phyloP scores from a whole-genome alignment of 2,329 filamentous ascomycete species.

The Trematosphaeria pertusa region DNA sequence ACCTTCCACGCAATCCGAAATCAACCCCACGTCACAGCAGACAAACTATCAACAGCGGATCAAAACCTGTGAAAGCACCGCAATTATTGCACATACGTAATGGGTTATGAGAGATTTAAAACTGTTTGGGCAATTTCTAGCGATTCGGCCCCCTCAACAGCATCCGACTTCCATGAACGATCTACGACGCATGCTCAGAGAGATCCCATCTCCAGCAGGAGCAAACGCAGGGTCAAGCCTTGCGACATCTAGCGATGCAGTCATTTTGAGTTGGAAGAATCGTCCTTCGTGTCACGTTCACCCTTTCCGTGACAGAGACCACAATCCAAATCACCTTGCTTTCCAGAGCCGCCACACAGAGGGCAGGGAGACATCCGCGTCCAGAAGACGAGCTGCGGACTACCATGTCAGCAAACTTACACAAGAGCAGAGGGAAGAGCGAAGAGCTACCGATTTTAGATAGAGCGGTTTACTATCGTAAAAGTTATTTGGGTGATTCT shows the following conservation, averaged over 20 bases:
- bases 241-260: background rate
- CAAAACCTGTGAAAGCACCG: too few species aligned
- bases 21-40: too few species aligned
- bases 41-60: too few species aligned
- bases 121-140: conserved; percentile 1
- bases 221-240: too few species aligned
- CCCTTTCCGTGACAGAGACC: conserved; percentile 1
- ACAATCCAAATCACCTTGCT: conserved; percentile 3
- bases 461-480: background rate
- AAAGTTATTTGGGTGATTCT: background rate
- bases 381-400: conserved; percentile 1
- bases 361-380: background rate
- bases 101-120: background rate
- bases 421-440: background rate
- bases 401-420: background rate
- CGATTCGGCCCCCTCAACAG: background rate
- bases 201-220: background rate
- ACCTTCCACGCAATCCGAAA: too few species aligned
- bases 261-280: background rate
- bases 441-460: background rate
- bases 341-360: conserved; percentile 2
- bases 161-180: too few species aligned
- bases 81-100: too few species aligned
- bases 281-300: background rate
- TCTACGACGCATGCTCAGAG: background rate